Evolutionary conservation across 495 filamentous ascomycete genomes (phyloP).

Genomic region (Sphaerosporella brunnea): DNA sequence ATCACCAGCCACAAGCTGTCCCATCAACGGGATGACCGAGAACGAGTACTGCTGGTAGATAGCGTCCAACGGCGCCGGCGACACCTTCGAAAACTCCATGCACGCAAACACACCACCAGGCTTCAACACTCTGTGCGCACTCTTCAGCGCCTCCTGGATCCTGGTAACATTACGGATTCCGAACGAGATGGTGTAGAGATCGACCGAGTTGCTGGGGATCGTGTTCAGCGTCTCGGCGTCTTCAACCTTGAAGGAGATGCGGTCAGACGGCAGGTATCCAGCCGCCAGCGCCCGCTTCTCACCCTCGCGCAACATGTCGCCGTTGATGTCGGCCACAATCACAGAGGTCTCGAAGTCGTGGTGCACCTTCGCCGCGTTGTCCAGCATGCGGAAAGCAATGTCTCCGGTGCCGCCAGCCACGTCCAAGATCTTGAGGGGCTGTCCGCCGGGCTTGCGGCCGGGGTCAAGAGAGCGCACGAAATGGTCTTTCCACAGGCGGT

Average conservation of each 20-base stretch:
- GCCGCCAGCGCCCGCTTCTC: constrained; percentile 45
- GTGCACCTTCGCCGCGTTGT: constrained; percentile 71
- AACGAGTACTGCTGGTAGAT: constrained; percentile 95
- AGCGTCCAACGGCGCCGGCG: constrained; percentile 47
- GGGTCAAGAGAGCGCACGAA: constrained; percentile 88
- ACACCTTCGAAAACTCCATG: constrained; percentile 81
- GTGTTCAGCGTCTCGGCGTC: constrained; percentile 67
- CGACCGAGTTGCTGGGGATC: constrained; percentile 47
- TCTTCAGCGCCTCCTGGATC: constrained; percentile 57
- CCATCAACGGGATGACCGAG: constrained; percentile 80
- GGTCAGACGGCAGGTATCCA: constrained; percentile 23
- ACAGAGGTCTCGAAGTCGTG: constrained; percentile 59
- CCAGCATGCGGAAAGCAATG: constrained; percentile 92
- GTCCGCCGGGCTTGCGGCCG: constrained; percentile 43
- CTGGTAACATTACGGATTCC: constrained; percentile 93
- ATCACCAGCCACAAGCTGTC: constrained; percentile 86
- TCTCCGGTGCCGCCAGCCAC: constrained; percentile 95
- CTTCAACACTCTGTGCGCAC: constrained; percentile 75
- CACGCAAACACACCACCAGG: constrained; percentile 94
- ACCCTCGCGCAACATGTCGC: constrained; percentile 80
- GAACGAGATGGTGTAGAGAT: constrained; percentile 95
- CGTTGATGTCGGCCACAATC: constrained; percentile 88
- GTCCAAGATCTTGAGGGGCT: constrained; percentile 68
- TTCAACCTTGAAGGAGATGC: constrained; percentile 66
- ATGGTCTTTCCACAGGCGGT: constrained; percentile 96